These are phyloP conservation scores for Byssochlamys sp. DNA, from an alignment of 2,329 filamentous ascomycete species.

Conservation along the genomic window DNA sequence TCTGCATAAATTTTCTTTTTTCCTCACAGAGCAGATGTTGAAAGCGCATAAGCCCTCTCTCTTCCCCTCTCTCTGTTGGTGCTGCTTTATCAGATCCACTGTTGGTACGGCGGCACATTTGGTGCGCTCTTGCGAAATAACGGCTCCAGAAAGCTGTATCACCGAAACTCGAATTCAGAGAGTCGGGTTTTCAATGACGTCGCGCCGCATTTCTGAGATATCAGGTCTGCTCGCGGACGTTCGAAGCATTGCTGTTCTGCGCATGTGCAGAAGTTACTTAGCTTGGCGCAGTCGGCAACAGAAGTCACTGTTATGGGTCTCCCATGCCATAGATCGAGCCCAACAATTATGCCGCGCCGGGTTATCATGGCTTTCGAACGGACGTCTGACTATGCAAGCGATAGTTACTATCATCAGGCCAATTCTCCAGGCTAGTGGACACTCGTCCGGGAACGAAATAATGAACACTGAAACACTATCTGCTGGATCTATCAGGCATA, in stretches of 20 bases:
- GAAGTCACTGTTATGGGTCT: background rate
- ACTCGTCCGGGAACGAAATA: background rate
- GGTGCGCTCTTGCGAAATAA: background rate
- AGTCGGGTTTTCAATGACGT: background rate
- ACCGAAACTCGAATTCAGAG: background rate
- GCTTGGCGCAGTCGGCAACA: background rate
- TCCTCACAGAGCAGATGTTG: background rate
- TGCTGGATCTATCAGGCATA: background rate
- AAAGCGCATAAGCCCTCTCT: background rate
- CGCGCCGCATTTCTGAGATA: background rate
- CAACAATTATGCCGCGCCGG: background rate
- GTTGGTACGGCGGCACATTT: background rate
- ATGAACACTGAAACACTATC: background rate
- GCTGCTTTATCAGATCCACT: too few relatives aligned
- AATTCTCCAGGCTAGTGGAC: background rate
- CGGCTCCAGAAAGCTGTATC: background rate
- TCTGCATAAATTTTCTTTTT: conserved; percentile 4
- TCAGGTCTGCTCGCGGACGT: too few relatives aligned
- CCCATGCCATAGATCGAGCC: background rate
- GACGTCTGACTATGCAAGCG: background rate
- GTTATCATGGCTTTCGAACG: background rate
- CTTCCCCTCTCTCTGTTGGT: too few relatives aligned
- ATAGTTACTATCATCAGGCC: too few relatives aligned
- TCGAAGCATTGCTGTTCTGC: too few relatives aligned
- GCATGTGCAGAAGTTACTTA: too few relatives aligned